Evolutionary conservation across 2,329 filamentous ascomycete species (phyloP).

Genomic region (Diaporthe ilicicola): DNA sequence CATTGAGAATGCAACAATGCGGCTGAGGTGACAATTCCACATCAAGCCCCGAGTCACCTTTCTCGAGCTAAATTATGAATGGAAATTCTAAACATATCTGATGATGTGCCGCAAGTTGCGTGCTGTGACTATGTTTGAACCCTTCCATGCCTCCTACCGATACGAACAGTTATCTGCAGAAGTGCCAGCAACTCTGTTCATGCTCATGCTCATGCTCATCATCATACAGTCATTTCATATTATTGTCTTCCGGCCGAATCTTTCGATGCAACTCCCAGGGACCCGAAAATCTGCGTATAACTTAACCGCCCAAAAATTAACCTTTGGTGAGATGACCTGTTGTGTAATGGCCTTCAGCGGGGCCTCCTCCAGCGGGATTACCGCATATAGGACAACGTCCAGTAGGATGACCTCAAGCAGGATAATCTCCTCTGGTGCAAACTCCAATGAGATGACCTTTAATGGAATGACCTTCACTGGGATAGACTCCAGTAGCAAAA

Average conservation of each 20-base stretch:
- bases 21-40: not conserved
- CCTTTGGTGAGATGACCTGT: too few species aligned
- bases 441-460: too few species aligned
- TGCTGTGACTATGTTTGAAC: not conserved
- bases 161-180: not conserved
- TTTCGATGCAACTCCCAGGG: too few species aligned
- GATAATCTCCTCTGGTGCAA: not conserved
- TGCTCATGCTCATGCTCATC: constrained; percentile 26
- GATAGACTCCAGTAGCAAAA: not conserved
- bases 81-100: not conserved
- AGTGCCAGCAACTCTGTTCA: not conserved
- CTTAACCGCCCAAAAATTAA: too few species aligned
- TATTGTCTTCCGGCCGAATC: not conserved
- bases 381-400: too few species aligned
- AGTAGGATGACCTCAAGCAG: too few species aligned
- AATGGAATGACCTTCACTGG: not conserved
- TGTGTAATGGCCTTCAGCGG: too few species aligned
- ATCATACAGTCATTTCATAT: constrained; percentile 14
- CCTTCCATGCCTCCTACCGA: not conserved
- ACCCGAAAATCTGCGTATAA: too few species aligned
- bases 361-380: too few species aligned
- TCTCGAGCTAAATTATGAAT: not conserved
- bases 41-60: not conserved
- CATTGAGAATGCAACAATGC: too few species aligned
- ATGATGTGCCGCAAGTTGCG: not conserved